Percentiles rank a stretch among this genome's conserved stretches.
Conservation (phyloP, 139 green algal genomes). For the Microglena sp. region DNA sequence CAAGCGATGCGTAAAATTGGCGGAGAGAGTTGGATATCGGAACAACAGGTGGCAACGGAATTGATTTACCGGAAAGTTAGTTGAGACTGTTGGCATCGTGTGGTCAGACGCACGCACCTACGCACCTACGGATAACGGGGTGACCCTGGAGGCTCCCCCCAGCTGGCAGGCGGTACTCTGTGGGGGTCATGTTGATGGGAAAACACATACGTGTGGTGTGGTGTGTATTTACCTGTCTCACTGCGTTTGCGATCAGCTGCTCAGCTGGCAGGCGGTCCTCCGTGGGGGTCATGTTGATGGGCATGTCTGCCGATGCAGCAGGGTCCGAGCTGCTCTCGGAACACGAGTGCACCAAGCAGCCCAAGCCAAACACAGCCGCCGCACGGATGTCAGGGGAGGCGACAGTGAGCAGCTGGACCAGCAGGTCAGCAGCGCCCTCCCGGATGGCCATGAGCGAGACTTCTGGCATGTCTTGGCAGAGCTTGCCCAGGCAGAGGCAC, state of each 20-base stretch:
- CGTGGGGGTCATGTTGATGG: constrained; percentile 15
- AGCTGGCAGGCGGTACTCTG: too few species aligned
- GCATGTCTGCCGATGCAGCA: background rate
- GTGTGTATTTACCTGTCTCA: constrained; percentile 34
- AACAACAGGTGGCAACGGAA: too few species aligned
- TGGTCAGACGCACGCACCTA: too few species aligned
- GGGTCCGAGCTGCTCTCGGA: constrained; percentile 1
- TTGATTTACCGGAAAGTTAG: too few species aligned
- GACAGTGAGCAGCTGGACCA: constrained; percentile 45
- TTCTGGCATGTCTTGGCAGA: constrained; percentile 59
- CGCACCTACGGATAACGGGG: too few species aligned
- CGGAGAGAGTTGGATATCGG: too few species aligned
- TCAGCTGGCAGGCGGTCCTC: constrained; percentile 37
- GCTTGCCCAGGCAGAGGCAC: constrained; percentile 79
- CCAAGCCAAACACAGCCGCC: constrained; percentile 78
- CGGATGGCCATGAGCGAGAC: constrained; percentile 39
- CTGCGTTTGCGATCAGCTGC: constrained; percentile 33
- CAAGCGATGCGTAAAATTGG: too few species aligned
- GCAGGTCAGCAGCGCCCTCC: constrained; percentile 37
- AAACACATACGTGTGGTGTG: too few species aligned
- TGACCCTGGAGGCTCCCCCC: too few species aligned
- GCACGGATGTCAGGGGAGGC: constrained; percentile 68
- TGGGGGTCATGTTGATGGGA: too few species aligned
- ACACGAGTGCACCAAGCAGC: constrained; percentile 56
- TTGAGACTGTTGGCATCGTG: too few species aligned